Evolutionary conservation across 2,329 filamentous ascomycete genomes (phyloP), one percentile per base, ranked within the genome.

Genomic region (Stemphylium vesicarium): DNA sequence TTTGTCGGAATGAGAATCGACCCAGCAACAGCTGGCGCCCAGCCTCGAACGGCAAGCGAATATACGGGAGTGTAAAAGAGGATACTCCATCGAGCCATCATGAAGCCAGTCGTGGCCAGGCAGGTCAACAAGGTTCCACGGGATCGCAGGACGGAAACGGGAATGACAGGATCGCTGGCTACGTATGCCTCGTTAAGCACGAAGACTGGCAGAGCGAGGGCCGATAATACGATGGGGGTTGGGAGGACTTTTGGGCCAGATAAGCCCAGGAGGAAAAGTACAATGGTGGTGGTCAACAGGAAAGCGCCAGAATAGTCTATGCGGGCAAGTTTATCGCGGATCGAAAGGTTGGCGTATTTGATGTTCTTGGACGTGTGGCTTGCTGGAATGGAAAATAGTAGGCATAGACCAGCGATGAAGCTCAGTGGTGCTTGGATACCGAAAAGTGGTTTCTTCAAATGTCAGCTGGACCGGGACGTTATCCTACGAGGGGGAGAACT

Each of bases 41-140:
- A 89, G 50, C 85, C 85, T 2, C 88, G 85, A 1, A 95, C 88
- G 3, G 90, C 89, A 53, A 95, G 85, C 31, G 90, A 88, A 65
- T 91, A 93, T 38, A 92, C 85, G 0, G 92, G 91, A 0, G 88
- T 84, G 75, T 92, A 96, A 78, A 92, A 95, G 7, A 96, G 80
- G 2, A 96, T 82, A 6, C 82, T 83, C 91, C 91, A 96, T 53
- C 92, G 87, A 2, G 89, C 83, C 70, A 90, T 87, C 90, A 96
- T 94, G 71, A 92, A 84, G 16, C 88, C 87, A 0, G 93, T 81
- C 44, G 92, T 90, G 1, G 88, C 84, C 18, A 93, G 68, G 68
- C 91, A 94, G 1, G 89, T 89, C 18, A 94, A 76, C 3, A 94
- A 78, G 1, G 90, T 85, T 26, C 87, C 88, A 24, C 88, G 84